Conservation (phyloP, 352 stramenopile genomes). For the Sclerospora graminicola region DNA sequence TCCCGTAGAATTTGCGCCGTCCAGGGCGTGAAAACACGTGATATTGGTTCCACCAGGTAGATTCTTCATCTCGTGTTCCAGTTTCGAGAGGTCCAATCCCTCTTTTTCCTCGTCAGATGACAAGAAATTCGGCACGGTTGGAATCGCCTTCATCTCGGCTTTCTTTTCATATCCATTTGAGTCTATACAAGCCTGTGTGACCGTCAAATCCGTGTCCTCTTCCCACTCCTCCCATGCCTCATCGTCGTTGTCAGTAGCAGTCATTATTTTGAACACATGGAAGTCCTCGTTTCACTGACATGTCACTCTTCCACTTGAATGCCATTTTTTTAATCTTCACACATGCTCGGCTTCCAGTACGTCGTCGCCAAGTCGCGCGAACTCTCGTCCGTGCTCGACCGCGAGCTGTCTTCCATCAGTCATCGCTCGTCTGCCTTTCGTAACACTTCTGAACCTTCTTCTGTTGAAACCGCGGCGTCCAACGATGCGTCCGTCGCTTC, state of each 20-base stretch:
- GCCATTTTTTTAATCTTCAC: slow-evolving; percentile 1
- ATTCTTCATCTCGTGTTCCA: slow-evolving; percentile 26
- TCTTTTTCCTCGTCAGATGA: slow-evolving; percentile 11
- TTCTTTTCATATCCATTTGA: background rate
- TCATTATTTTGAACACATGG: no score
- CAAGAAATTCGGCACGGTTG: background rate
- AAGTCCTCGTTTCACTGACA: no score
- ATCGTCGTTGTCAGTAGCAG: background rate
- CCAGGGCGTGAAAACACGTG: background rate
- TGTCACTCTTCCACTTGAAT: slow-evolving; percentile 4
- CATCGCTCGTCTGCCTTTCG: slow-evolving; percentile 7
- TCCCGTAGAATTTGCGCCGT: slow-evolving; percentile 1
- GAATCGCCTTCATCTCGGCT: slow-evolving; percentile 5
- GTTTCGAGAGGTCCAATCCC: slow-evolving; percentile 27
- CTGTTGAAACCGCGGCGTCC: slow-evolving; percentile 7
- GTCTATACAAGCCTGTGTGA: background rate
- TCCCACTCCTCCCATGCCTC: slow-evolving; percentile 49
- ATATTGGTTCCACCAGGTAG: background rate
- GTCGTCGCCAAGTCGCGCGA: slow-evolving; percentile 70
- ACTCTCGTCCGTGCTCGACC: slow-evolving; percentile 47
- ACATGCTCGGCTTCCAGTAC: slow-evolving; percentile 64
- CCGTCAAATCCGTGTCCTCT: slow-evolving; percentile 7
- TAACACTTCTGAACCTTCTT: background rate
- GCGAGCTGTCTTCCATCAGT: slow-evolving; percentile 21
- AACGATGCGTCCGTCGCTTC: slow-evolving; percentile 1